phyloP scores from a whole-genome alignment of 169 alveolate species.

The Plasmodium coatneyi region DNA sequence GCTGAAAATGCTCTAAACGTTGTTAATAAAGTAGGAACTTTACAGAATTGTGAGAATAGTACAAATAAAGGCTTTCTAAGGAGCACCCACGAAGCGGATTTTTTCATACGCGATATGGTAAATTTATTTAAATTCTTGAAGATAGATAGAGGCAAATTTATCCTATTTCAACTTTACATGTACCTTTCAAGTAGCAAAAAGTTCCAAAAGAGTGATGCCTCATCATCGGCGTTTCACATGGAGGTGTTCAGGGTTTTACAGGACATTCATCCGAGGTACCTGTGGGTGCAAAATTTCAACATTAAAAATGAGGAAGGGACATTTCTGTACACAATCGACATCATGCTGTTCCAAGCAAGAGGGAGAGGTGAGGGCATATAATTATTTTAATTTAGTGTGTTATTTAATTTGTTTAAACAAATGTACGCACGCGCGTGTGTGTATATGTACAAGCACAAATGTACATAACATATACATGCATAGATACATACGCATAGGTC shows the following conservation, averaged over 20 bases:
- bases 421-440: background rate
- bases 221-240: conserved; percentile 41
- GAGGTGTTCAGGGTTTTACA: conserved; percentile 44
- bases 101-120: conserved; percentile 5
- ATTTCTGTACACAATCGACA: conserved; percentile 61
- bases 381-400: conserved; percentile 34
- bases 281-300: conserved; percentile 20
- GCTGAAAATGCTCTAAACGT: conserved; percentile 16
- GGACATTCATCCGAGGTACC: conserved; percentile 17
- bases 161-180: conserved; percentile 57
- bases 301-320: conserved; percentile 66
- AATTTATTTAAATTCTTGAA: conserved; percentile 44
- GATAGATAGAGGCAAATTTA: conserved; percentile 41
- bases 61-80: background rate
- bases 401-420: conserved; percentile 41
- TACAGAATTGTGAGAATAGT: background rate
- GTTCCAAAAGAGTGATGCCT: conserved; percentile 28
- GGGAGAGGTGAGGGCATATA: background rate
- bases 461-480: background rate
- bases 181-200: conserved; percentile 38
- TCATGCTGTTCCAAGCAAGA: conserved; percentile 25
- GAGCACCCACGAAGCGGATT: background rate
- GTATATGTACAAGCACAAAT: background rate
- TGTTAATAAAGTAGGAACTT: background rate
- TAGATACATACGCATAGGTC: background rate